Base-by-base conservation (phyloP, 2,329 filamentous ascomycete species). In the Verticillium nonalfalfae region DNA sequence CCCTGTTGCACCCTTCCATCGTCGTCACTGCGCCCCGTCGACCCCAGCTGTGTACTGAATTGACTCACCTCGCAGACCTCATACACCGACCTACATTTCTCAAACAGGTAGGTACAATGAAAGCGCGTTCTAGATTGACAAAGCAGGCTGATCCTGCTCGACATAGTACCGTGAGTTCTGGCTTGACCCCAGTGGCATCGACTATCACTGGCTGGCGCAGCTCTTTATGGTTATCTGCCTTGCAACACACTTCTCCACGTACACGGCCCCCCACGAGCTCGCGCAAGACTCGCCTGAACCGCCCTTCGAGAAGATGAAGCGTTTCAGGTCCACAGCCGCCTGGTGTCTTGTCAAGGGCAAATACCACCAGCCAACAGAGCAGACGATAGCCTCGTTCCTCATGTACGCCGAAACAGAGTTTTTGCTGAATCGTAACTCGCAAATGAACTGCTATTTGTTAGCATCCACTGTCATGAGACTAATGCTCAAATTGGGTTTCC, bases 401-500 rank as follows among this genome's bases (percentile, higher is more conserved):
- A 71, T 85, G 33, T 84, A 15, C 62, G 72, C 79, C 18, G 83
- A 86, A 69, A 76, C 77, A 0, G 78, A 84, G 63, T 86, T 85
- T 65, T 64, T 85, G 15, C 71, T 80, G 56, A 81, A 78, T 69
- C 77, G 78, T 26, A 75, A 76, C 11, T 78, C 78, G 38, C 81
- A 84, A 69, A 80, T 81, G 69, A 80, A 79, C 65, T 81, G 80
- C 68, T 86, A 84, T 68, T 69, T 86, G 35, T 71, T 86, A 10
- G 77, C 77, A 1, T 78, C 79, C 3, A 76, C 82, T 11, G 73
- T 77, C 34, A 74, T 85, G 50, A 80, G 83, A 6, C 71, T 86
- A 2, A 82, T 85, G 75, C 72, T 86, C 58, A 83, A 83, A 66
- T 83, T 85, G 80, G 84, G 84, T 10, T 72, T 85, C 15, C 84